Evolutionary conservation across 2,329 filamentous ascomycete genomes (phyloP).

Genomic region (Blumeria hordei): DNA sequence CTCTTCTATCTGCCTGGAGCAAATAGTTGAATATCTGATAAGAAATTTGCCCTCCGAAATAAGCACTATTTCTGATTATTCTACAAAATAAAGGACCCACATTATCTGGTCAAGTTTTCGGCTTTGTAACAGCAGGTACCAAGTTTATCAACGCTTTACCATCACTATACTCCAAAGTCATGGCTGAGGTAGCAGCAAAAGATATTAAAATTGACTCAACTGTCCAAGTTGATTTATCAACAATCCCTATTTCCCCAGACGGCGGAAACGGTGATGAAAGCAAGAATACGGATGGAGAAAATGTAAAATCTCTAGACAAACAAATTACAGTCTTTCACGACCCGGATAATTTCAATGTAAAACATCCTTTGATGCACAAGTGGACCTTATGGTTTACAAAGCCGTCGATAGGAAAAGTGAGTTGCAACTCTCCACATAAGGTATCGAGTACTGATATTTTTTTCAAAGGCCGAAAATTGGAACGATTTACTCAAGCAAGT

Average conservation of each 20-base stretch:
- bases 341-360: constrained; percentile 97
- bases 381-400: constrained; percentile 99
- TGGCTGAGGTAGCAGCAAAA: constrained; percentile 7
- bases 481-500: constrained; percentile 95
- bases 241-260: constrained; percentile 40
- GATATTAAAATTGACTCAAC: constrained; percentile 9
- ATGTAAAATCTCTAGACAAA: constrained; percentile 23
- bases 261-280: constrained; percentile 27
- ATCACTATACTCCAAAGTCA: background rate
- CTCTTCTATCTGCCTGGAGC: background rate
- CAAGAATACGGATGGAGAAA: constrained; percentile 21
- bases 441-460: constrained; percentile 8
- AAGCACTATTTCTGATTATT: background rate
- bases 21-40: background rate
- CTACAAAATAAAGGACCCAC: background rate
- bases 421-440: background rate
- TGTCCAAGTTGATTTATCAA: constrained; percentile 40
- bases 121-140: background rate
- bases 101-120: background rate
- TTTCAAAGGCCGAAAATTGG: constrained; percentile 74
- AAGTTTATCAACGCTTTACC: too few species aligned
- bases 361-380: constrained; percentile 89
- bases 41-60: background rate
- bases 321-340: constrained; percentile 92
- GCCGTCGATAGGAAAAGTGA: constrained; percentile 80